These are phyloP conservation scores for Salvia rosmarinus DNA, from an alignment of 257 asterid species.

Conservation along the genomic window DNA sequence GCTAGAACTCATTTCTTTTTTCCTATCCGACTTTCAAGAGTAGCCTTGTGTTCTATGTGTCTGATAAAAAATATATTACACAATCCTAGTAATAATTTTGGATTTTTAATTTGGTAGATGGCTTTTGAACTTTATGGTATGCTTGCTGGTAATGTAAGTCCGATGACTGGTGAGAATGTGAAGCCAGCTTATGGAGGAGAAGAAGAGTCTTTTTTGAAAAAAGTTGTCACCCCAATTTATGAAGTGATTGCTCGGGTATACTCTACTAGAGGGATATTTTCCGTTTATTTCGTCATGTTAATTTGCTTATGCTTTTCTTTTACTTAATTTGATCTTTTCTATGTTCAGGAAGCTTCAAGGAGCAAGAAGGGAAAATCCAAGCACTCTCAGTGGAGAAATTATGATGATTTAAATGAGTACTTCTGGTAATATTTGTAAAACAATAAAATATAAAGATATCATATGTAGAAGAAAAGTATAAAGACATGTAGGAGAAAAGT, in stretches of 20 bases:
- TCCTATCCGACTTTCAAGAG: not conserved
- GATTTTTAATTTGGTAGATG: slow-evolving; percentile 56
- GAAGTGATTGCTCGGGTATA: slow-evolving; percentile 89
- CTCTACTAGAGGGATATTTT: slow-evolving; percentile 17
- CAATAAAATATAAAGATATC: too few species aligned
- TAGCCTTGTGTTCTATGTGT: not conserved
- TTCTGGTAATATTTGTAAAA: too few species aligned
- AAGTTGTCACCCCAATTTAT: slow-evolving; percentile 96
- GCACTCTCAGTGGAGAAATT: slow-evolving; percentile 98
- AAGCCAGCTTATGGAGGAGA: slow-evolving; percentile 99
- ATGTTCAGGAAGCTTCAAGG: slow-evolving; percentile 85
- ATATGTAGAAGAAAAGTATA: too few species aligned
- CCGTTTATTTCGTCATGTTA: slow-evolving; percentile 9
- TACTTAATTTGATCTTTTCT: slow-evolving; percentile 17
- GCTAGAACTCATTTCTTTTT: not conserved
- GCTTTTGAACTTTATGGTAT: slow-evolving; percentile 97
- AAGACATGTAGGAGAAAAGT: too few species aligned
- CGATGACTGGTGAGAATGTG: slow-evolving; percentile 96
- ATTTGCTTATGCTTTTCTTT: slow-evolving; percentile 5
- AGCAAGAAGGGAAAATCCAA: slow-evolving; percentile 85
- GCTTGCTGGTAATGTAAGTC: slow-evolving; percentile 99
- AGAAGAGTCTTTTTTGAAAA: slow-evolving; percentile 87
- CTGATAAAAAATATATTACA: not conserved
- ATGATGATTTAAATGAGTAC: slow-evolving; percentile 96
- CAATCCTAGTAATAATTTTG: slow-evolving; percentile 12